These are phyloP conservation scores for Lichtheimia corymbifera DNA, from an alignment of 371 early-diverging fungal species.

Conservation along the genomic window DNA sequence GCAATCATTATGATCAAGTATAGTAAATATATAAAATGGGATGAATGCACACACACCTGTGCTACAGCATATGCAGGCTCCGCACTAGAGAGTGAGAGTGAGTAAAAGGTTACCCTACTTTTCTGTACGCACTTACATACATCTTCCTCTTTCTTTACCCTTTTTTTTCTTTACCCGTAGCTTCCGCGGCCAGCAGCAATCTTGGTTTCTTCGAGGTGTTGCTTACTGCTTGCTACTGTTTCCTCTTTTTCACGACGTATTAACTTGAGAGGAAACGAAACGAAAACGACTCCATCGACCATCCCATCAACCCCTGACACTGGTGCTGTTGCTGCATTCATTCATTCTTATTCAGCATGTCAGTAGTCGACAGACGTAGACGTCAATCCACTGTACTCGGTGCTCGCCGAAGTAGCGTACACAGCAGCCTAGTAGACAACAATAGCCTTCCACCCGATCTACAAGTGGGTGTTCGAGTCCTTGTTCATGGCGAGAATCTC, in stretches of 20 bases:
- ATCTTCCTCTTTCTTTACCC: slow-evolving; percentile 1
- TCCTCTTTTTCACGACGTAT: not conserved
- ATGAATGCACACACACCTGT: too few species aligned
- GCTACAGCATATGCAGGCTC: too few species aligned
- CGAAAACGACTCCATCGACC: not conserved
- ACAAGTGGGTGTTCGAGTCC: slow-evolving; percentile 52
- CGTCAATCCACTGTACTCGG: slow-evolving; percentile 17
- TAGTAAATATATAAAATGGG: too few species aligned
- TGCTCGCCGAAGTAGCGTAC: slow-evolving; percentile 15
- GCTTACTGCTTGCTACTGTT: slow-evolving; percentile 1
- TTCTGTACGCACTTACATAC: not conserved
- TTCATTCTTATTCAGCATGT: slow-evolving; percentile 7
- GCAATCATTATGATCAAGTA: too few species aligned
- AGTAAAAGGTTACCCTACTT: too few species aligned
- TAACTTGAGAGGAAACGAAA: not conserved
- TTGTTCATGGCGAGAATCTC: slow-evolving; percentile 60
- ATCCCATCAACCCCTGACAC: not conserved
- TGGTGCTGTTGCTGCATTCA: too few species aligned
- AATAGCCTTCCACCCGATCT: slow-evolving; percentile 7
- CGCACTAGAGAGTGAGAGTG: too few species aligned
- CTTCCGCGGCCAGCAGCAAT: slow-evolving; percentile 4
- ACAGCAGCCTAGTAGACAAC: slow-evolving; percentile 11
- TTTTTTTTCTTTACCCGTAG: not conserved
- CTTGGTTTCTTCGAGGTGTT: slow-evolving; percentile 4
- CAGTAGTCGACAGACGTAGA: slow-evolving; percentile 15